A percentile compares a stretch with the other conserved stretches of the same genome.
phyloP scores from a whole-genome alignment of 345 rosid genomes.

The Salix caprea region DNA sequence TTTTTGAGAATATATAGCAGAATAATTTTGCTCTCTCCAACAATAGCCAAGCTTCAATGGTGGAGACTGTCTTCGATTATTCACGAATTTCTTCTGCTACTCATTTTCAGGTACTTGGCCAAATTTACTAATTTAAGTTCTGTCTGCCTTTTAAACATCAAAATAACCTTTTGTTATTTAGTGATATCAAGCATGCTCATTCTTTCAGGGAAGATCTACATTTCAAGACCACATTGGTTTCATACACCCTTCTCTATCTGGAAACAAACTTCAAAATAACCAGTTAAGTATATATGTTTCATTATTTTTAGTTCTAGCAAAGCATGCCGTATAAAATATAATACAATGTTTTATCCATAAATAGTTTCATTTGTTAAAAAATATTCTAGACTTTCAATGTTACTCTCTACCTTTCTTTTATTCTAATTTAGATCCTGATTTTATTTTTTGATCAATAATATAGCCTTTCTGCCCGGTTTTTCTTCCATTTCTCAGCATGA shows the following conservation, averaged over 20 bases:
- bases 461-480: no score
- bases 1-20: constrained; percentile 20
- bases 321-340: background rate
- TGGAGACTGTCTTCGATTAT: constrained; percentile 52
- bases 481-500: no score
- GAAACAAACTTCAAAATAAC: constrained; percentile 41
- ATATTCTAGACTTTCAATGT: no score
- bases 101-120: constrained; percentile 51
- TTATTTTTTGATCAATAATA: no score
- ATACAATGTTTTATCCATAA: background rate
- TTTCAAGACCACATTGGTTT: constrained; percentile 39
- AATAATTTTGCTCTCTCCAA: constrained; percentile 26
- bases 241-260: constrained; percentile 36
- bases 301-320: background rate
- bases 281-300: constrained; percentile 35
- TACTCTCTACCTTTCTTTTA: no score
- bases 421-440: no score
- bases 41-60: constrained; percentile 44
- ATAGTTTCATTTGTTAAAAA: no score
- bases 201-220: constrained; percentile 49
- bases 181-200: background rate
- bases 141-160: background rate
- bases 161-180: constrained; percentile 3
- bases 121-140: background rate
- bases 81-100: constrained; percentile 68